Base-by-base conservation (phyloP, 2,329 filamentous ascomycete species). In the Dissoconium aciculare region DNA sequence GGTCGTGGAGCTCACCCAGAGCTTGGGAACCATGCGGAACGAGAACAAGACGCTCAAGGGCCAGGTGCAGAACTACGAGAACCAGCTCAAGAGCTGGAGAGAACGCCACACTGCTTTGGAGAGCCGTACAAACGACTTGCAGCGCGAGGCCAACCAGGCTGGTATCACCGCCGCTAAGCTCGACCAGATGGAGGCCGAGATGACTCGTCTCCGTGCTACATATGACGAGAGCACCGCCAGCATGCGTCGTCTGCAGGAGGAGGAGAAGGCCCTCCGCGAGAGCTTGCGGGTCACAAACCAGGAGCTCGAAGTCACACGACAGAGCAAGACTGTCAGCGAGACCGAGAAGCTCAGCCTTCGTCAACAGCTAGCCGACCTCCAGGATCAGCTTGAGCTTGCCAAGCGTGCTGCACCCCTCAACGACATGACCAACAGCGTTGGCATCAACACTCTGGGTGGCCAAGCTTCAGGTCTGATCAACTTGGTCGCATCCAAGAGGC, bases 1-100 rank as follows among this genome's bases (percentile, higher is more conserved):
- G 73, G 89, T 98, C 40, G 83, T 98, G 40, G 89, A 98, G 62
- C 70, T 98, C 50, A 98, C 89, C 1, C 89, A 98, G 57, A 82
- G 78, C 29, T 61, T 98, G 46, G 85, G 89, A 43, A 77, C 83
- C 6, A 78, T 93, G 69, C 93, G 92, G 64, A 72, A 77, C 40
- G 82, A 93, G 60, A 98, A 98, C 70, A 94, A 92, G 66, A 71
- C 71, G 35, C 68, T 98, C 38, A 67, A 79, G 45, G 76, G 71
- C 19, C 85, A 95, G 57, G 78, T 98, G 28, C 83, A 94, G 58
- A 94, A 81, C 56, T 94, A 95, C 61, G 87, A 98, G 56, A 77
- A 70, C 44, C 89, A 98, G 58, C 75, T 98, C 61, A 91, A 91
- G 57, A 91, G 83, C 15, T 94, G 85, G 82, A 84, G 92, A 63